These are phyloP conservation scores for Lactifluus subvellereus DNA, from an alignment of 768 basidiomycete species.

Conservation along the genomic window DNA sequence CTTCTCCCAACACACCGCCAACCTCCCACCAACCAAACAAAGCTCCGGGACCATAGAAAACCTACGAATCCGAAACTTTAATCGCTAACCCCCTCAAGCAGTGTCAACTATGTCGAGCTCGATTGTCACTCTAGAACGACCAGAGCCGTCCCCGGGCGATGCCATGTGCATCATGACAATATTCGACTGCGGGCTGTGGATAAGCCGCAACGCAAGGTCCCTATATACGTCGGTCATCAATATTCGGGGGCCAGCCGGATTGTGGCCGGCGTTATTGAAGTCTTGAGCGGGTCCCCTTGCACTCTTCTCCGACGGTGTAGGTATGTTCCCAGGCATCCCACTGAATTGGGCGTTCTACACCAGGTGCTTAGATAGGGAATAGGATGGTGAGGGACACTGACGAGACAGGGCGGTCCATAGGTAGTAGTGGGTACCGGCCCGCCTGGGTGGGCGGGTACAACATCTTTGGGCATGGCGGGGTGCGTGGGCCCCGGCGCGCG, in stretches of 20 bases:
- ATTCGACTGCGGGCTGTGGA: slow-evolving; percentile 1
- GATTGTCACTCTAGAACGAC: slow-evolving; percentile 2
- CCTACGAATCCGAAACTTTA: neutral
- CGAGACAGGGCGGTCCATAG: neutral
- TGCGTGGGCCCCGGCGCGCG: neutral
- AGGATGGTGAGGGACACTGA: neutral
- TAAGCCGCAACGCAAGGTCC: neutral
- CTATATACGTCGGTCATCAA: neutral
- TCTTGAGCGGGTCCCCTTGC: neutral
- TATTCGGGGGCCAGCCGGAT: neutral
- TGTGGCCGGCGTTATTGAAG: neutral
- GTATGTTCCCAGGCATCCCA: neutral
- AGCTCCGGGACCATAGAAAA: neutral
- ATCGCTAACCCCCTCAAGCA: neutral
- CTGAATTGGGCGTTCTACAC: neutral
- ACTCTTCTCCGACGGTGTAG: neutral
- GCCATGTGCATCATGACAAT: neutral
- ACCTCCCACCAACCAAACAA: neutral
- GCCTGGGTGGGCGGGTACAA: neutral
- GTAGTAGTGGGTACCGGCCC: neutral
- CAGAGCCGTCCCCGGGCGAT: neutral
- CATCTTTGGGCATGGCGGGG: neutral
- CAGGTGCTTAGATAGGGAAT: neutral
- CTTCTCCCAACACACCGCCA: neutral
- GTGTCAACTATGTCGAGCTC: neutral